A percentile compares a stretch with the other conserved stretches of the same genome.
phyloP scores from a whole-genome alignment of 225 moss, liverwort and hornwort species.

The Antitrichia curtipendula region DNA sequence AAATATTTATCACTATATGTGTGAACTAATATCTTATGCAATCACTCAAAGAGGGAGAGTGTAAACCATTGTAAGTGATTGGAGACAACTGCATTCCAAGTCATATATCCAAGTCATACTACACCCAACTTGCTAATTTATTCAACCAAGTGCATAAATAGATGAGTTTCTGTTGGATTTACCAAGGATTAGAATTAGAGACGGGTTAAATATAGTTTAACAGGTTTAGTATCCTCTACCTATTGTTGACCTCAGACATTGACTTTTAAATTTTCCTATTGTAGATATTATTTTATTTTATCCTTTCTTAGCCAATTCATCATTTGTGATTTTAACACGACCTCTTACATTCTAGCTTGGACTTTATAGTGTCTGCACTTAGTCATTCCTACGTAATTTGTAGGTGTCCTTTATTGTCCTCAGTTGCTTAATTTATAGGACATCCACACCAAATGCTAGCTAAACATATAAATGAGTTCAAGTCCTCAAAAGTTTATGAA shows the following conservation, averaged over 20 bases:
- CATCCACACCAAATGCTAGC: not conserved
- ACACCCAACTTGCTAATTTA: not conserved
- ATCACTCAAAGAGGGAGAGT: not conserved
- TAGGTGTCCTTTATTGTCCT: not conserved
- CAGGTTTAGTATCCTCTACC: accelerated
- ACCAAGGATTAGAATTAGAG: not conserved
- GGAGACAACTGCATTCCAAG: not conserved
- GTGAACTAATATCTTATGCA: not conserved
- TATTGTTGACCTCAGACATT: not conserved
- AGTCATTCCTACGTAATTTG: not conserved
- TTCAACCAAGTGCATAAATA: not conserved
- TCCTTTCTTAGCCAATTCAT: not conserved
- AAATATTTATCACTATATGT: not conserved
- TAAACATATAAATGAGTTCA: not conserved
- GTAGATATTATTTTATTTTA: not conserved
- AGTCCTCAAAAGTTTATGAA: not conserved
- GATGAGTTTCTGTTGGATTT: accelerated
- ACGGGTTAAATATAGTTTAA: not conserved
- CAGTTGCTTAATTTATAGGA: accelerated
- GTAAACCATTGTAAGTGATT: not conserved
- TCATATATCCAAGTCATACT: not conserved
- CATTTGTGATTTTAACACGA: accelerated
- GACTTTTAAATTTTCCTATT: accelerated
- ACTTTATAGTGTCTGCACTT: accelerated
- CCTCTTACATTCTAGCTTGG: accelerated